phyloP scores from a whole-genome alignment of 2,329 filamentous ascomycete genomes.

The Thielaviopsis populi region DNA sequence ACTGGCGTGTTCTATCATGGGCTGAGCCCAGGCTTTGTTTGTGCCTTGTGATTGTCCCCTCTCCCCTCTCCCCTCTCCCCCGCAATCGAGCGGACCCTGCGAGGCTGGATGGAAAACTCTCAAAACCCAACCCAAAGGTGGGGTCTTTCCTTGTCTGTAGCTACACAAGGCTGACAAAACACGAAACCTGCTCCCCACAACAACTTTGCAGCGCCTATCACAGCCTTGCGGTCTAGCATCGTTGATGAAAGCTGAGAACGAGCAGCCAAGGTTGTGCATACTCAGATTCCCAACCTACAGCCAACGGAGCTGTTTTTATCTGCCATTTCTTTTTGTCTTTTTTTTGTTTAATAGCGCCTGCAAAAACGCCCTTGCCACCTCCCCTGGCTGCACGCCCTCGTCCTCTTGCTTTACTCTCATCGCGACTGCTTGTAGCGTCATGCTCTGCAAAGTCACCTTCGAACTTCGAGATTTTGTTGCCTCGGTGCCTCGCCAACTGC shows the following conservation, averaged over 20 bases:
- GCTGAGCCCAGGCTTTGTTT: no score
- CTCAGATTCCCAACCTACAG: neutral
- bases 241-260: neutral
- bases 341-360: neutral
- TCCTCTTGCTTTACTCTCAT: neutral
- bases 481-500: neutral
- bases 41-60: no score
- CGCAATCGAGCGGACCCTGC: neutral
- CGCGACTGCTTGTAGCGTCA: neutral
- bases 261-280: neutral
- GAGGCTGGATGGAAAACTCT: neutral
- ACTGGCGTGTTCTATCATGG: no score
- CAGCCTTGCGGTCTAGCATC: neutral
- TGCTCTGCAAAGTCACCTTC: neutral
- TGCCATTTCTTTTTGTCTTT: neutral
- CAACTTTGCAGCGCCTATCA: neutral
- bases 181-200: neutral
- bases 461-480: neutral
- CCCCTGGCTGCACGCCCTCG: no score
- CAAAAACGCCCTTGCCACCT: neutral
- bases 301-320: neutral
- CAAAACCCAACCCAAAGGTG: neutral
- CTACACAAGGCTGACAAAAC: constrained; percentile 3
- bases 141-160: neutral
- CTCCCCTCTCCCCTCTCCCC: no score